Conservation (phyloP, 169 alveolate species). For the Plasmodium inui region DNA sequence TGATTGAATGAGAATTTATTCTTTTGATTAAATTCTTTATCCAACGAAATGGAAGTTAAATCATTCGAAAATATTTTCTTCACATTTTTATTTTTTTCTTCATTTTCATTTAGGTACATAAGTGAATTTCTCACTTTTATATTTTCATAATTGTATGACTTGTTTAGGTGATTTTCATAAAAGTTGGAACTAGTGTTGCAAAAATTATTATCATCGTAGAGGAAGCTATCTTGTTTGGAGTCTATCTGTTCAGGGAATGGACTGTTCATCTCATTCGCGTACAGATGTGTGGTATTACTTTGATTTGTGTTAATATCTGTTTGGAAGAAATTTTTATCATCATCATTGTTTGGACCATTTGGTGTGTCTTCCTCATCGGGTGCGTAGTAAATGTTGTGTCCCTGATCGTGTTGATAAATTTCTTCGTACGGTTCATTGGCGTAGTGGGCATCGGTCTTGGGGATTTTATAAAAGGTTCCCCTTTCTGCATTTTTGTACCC, state of each 20-base stretch:
- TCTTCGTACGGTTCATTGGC: neutral
- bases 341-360: neutral
- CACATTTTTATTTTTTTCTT: constrained; percentile 13
- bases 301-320: neutral
- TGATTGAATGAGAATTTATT: constrained; percentile 23
- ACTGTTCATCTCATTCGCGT: neutral
- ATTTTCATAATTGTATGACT: constrained; percentile 20
- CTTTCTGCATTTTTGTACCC: neutral
- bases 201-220: constrained; percentile 7
- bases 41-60: constrained; percentile 11
- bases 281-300: neutral
- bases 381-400: neutral
- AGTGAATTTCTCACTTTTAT: constrained; percentile 17
- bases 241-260: neutral
- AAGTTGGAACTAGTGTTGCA: neutral
- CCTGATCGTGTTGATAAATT: neutral
- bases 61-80: constrained; percentile 25
- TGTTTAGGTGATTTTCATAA: constrained; percentile 12
- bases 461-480: neutral
- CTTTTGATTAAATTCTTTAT: constrained; percentile 7
- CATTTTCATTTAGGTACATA: constrained; percentile 20
- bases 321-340: neutral
- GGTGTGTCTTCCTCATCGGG: neutral
- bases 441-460: neutral
- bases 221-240: neutral